These are phyloP conservation scores for Pleurotus giganteus DNA, from an alignment of 768 basidiomycete species.

Conservation along the genomic window DNA sequence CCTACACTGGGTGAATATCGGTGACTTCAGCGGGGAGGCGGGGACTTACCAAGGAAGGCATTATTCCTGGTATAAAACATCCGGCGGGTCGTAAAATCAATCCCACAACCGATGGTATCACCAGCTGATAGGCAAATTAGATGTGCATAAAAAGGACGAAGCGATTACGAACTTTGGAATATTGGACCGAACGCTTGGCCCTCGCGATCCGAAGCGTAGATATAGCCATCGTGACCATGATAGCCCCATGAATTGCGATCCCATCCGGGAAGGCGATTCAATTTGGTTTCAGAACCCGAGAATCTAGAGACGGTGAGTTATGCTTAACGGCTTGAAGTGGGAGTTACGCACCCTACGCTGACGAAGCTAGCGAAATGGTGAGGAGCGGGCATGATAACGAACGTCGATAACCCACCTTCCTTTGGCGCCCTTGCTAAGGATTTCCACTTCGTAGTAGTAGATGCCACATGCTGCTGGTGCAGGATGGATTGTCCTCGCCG, in stretches of 20 bases:
- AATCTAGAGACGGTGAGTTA: constrained; percentile 45
- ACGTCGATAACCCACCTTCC: constrained; percentile 52
- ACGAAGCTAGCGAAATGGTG: constrained; percentile 52
- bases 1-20: constrained; percentile 34
- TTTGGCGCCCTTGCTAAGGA: constrained; percentile 76
- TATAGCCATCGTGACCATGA: constrained; percentile 84
- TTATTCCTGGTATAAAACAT: constrained; percentile 94
- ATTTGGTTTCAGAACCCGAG: constrained; percentile 58
- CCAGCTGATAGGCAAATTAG: constrained; percentile 50
- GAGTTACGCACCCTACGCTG: constrained; percentile 65
- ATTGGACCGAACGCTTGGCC: constrained; percentile 74
- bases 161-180: constrained; percentile 65
- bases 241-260: constrained; percentile 88
- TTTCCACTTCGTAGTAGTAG: constrained; percentile 92
- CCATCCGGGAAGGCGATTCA: constrained; percentile 83
- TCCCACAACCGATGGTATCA: constrained; percentile 88
- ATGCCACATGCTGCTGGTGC: constrained; percentile 88
- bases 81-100: constrained; percentile 79
- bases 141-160: neutral
- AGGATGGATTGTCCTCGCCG: constrained; percentile 72
- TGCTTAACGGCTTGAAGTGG: neutral
- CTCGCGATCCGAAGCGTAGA: constrained; percentile 71
- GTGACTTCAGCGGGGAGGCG: neutral
- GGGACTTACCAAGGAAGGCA: constrained; percentile 52
- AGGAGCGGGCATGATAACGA: neutral